Base-by-base conservation (phyloP, 2,329 filamentous ascomycete genomes). In the Thelonectria blattea region DNA sequence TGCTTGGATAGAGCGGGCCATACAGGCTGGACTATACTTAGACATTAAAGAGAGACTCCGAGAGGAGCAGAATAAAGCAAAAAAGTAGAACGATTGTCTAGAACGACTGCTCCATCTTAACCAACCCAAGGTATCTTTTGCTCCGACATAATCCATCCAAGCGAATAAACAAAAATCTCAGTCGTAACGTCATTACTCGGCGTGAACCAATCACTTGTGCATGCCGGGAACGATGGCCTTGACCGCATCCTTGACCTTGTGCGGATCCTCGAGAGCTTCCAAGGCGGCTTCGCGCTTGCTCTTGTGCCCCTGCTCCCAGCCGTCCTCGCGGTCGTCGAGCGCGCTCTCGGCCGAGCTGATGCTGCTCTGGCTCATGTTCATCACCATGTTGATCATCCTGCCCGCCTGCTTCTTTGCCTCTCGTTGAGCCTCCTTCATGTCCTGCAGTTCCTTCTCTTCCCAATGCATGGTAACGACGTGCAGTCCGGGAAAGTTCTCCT, bases 381-480 rank as follows among this genome's bases (percentile, higher is more conserved):
- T 79, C 39, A 88, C 83, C 75, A 88, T 80, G 56, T 81, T 77
- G 34, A 88, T 68, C 60, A 79, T 73, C 9, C 71, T 68, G 30
- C 85, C 84, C 68, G 85, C 81, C 42, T 79, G 79, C 81, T 91
- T 91, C 84, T 95, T 97, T 65, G 83, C 78, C 60, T 89, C 85
- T 24, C 86, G 80, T 78, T 97, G 93, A 62, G 88, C 84, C 43
- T 88, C 78, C 80, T 97, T 97, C 80, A 96, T 84, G 61, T 86
- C 81, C 45, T 83, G 78, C 76, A 96, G 88, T 65, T 86, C 81
- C 61, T 93, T 84, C 10, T 91, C 90, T 58, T 92, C 91, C 78
- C 91, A 96, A 72, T 93, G 90, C 68, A 94, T 85, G 0, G 87
- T 87, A 0, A 88, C 81, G 47, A 97, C 81, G 52, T 90, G 87